These are phyloP conservation scores for Paramecium pentaurelia DNA, from an alignment of 73 alveolate species.

Conservation along the genomic window DNA sequence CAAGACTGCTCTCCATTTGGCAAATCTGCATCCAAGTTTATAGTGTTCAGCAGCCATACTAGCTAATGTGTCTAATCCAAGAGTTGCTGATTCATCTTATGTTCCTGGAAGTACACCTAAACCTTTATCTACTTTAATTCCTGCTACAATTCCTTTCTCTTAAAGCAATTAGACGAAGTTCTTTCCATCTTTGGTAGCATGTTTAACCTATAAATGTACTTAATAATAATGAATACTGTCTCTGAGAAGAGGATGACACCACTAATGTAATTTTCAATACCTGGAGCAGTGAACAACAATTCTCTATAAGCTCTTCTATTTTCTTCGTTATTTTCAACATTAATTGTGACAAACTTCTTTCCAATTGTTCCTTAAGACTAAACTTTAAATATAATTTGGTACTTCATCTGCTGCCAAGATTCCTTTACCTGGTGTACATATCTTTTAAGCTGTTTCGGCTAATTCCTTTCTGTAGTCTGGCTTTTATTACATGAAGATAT, in stretches of 20 bases:
- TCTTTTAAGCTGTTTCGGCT: conserved; percentile 82
- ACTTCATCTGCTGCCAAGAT: conserved; percentile 95
- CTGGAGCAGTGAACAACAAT: conserved; percentile 93
- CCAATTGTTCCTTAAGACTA: conserved; percentile 94
- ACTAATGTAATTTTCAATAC: conserved; percentile 91
- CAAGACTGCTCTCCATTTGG: conserved; percentile 99
- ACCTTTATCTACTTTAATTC: conserved; percentile 98
- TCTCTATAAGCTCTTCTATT: conserved; percentile 95
- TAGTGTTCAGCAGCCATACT: conserved; percentile 78
- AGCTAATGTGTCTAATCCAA: conserved; percentile 76
- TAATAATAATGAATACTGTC: conserved; percentile 66
- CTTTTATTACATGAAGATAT: conserved; percentile 3
- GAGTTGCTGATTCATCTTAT: conserved; percentile 90
- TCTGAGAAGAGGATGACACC: conserved; percentile 98
- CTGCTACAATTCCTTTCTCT: conserved; percentile 93
- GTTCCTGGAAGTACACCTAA: conserved; percentile 81
- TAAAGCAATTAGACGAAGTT: conserved; percentile 84
- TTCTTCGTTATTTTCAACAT: conserved; percentile 91
- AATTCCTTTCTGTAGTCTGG: conserved; percentile 86
- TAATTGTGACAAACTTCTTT: conserved; percentile 82
- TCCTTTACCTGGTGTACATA: conserved; percentile 93
- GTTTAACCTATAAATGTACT: conserved; percentile 57
- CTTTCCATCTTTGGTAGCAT: conserved; percentile 88
- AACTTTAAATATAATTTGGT: neutral
- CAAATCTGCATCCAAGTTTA: conserved; percentile 92